Percentiles rank a stretch among this genome's conserved stretches.
These are phyloP conservation scores for Sporobolomyces pararoseus DNA, from an alignment of 768 basidiomycete genomes.

Conservation along the genomic window DNA sequence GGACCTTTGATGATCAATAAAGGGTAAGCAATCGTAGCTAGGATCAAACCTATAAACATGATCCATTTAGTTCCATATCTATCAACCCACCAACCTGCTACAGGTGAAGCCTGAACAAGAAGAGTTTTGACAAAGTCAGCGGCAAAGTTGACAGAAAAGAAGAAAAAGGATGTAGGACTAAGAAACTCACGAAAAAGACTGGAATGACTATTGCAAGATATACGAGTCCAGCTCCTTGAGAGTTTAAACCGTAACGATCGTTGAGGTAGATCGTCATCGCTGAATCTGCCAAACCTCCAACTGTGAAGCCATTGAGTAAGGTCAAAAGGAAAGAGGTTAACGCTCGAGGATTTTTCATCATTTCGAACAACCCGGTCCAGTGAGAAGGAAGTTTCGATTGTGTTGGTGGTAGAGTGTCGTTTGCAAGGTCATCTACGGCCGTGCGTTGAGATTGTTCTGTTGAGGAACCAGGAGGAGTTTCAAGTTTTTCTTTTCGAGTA, in stretches of 20 bases:
- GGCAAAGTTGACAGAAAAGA: too few relatives aligned
- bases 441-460: too few relatives aligned
- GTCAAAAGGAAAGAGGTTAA: background rate
- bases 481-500: background rate
- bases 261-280: conserved; percentile 32
- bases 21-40: conserved; percentile 20
- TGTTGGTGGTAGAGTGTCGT: too few relatives aligned
- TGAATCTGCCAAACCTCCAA: conserved; percentile 32
- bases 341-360: conserved; percentile 6
- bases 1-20: conserved; percentile 34
- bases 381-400: background rate
- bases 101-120: background rate
- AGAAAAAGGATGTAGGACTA: too few relatives aligned
- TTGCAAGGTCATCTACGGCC: too few relatives aligned
- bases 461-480: background rate
- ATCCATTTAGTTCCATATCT: conserved; percentile 30
- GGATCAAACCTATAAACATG: conserved; percentile 2
- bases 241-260: conserved; percentile 6
- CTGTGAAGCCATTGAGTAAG: conserved; percentile 6
- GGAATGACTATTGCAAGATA: conserved; percentile 29
- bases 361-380: background rate
- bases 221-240: conserved; percentile 29
- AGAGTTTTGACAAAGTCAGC: too few relatives aligned
- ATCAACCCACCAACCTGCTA: conserved; percentile 20
- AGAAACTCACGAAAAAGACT: conserved; percentile 14